These are phyloP conservation scores for Wallacemonas rigidus DNA, from an alignment of 208 protist genomes.

Conservation along the genomic window DNA sequence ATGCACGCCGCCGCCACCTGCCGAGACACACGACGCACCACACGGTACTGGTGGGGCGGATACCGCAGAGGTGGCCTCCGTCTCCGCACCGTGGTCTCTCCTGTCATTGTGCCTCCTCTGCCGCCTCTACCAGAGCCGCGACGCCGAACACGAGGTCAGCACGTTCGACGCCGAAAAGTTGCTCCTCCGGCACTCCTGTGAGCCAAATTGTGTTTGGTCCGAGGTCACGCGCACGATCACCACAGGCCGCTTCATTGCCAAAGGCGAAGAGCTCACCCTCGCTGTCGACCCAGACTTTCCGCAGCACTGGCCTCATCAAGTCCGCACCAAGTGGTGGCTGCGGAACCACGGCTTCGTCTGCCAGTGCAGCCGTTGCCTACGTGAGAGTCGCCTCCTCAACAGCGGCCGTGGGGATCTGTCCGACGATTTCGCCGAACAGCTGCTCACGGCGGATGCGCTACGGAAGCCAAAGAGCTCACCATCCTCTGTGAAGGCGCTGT, in stretches of 20 bases:
- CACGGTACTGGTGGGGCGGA: no score
- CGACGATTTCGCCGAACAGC: constrained; percentile 41
- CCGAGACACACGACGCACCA: not conserved
- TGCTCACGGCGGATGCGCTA: constrained; percentile 37
- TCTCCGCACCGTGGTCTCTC: not conserved
- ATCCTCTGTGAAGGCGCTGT: not conserved
- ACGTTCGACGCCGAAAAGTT: constrained; percentile 27
- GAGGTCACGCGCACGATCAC: constrained; percentile 27
- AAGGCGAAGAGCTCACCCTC: constrained; percentile 58
- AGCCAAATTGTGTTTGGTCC: constrained; percentile 57
- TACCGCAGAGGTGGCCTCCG: not conserved
- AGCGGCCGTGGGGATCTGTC: constrained; percentile 39
- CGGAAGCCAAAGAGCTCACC: constrained; percentile 19
- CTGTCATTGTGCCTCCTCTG: constrained; percentile 25
- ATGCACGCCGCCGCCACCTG: not conserved
- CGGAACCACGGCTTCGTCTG: constrained; percentile 43
- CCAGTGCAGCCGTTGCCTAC: constrained; percentile 39
- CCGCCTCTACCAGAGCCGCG: constrained; percentile 22
- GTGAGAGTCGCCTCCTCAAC: constrained; percentile 35
- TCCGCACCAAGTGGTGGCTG: constrained; percentile 51
- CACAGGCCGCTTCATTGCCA: constrained; percentile 50
- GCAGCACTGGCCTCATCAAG: constrained; percentile 53
- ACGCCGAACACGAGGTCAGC: constrained; percentile 19
- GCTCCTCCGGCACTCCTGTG: constrained; percentile 54
- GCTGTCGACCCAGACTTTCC: constrained; percentile 33